phyloP scores from a whole-genome alignment of 2,329 filamentous ascomycete genomes.

The Cladophialophora yegresii region DNA sequence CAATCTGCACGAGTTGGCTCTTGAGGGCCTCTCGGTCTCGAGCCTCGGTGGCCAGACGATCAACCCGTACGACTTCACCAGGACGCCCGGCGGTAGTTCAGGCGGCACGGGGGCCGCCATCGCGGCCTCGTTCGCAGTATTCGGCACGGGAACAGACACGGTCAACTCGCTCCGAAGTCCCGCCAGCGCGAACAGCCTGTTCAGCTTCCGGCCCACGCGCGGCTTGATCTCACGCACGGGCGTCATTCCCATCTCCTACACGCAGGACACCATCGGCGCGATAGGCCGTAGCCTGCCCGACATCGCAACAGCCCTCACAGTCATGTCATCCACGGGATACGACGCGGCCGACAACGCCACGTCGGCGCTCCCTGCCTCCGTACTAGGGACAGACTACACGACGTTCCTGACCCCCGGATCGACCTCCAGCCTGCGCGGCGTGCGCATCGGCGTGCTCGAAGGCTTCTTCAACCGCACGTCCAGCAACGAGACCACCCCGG shows the following conservation, averaged over 20 bases:
- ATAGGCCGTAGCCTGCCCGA: conserved; percentile 51
- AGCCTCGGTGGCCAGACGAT: conserved; percentile 65
- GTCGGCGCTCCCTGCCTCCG: conserved; percentile 46
- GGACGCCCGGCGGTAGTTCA: conserved; percentile 55
- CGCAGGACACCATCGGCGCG: conserved; percentile 36
- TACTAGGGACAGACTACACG: conserved; percentile 52
- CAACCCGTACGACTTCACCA: conserved; percentile 65
- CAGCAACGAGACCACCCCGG: conserved; percentile 57
- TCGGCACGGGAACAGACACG: conserved; percentile 43
- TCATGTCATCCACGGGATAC: conserved; percentile 57
- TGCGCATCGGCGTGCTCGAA: conserved; percentile 55
- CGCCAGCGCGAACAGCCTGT: conserved; percentile 40
- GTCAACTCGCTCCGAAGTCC: conserved; percentile 42
- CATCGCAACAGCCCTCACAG: conserved; percentile 53
- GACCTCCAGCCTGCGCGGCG: conserved; percentile 41
- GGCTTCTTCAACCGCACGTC: conserved; percentile 60
- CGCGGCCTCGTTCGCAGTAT: conserved; percentile 40
- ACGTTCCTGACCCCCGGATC: conserved; percentile 42
- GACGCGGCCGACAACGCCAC: conserved; percentile 58
- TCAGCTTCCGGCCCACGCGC: conserved; percentile 42
- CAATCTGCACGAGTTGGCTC: conserved; percentile 64
- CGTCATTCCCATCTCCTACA: conserved; percentile 39
- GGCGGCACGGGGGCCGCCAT: conserved; percentile 42
- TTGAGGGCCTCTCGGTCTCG: conserved; percentile 65
- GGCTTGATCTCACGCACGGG: conserved; percentile 39